Percentiles rank a stretch among this genome's conserved stretches.
These are phyloP conservation scores for Penicillium palitans DNA, from an alignment of 2,329 filamentous ascomycete species.

Conservation along the genomic window DNA sequence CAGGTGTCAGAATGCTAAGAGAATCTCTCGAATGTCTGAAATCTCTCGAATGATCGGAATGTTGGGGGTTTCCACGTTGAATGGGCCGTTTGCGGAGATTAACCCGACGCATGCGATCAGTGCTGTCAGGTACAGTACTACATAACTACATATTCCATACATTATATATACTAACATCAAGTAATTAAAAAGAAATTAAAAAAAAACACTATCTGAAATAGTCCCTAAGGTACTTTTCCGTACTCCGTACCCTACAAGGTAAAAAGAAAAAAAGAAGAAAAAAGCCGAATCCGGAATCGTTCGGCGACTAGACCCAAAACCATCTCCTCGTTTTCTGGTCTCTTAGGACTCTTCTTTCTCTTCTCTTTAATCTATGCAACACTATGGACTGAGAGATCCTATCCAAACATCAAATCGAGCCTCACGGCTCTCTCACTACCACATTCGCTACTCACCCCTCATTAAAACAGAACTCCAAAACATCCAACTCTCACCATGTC, in stretches of 20 bases:
- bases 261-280: not conserved
- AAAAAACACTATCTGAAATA: no score
- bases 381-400: conserved; percentile 1
- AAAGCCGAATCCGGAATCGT: conserved; percentile 3
- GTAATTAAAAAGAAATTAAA: conserved; percentile 1
- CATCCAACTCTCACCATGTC: conserved; percentile 1
- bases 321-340: not conserved
- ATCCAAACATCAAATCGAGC: not conserved
- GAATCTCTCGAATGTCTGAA: not conserved
- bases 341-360: not conserved
- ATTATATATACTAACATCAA: not conserved
- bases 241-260: no score
- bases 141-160: no score
- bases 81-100: not conserved
- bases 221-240: no score
- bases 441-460: not conserved
- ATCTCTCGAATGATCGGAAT: not conserved
- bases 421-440: conserved; percentile 2
- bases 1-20: not conserved
- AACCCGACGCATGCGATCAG: not conserved
- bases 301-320: conserved; percentile 8
- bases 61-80: not conserved
- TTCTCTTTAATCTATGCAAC: not conserved
- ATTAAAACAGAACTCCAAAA: not conserved
- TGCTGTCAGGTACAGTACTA: not conserved